Base-by-base conservation (phyloP, 1,139 yeast species). In the Sugiyamaella novakii region DNA sequence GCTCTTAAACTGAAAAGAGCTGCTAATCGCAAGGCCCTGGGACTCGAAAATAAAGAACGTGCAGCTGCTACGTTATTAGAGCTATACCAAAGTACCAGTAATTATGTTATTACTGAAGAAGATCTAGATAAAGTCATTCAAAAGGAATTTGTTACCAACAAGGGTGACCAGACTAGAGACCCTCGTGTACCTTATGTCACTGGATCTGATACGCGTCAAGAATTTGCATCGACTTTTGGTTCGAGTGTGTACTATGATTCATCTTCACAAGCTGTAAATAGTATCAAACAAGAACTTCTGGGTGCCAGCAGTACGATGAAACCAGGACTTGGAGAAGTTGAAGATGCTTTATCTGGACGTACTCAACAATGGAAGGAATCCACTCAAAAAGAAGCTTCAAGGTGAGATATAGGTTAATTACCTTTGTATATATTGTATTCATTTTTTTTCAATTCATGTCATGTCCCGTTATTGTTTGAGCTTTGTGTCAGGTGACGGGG, bases 31-130 rank as follows among this genome's bases (percentile, higher is more conserved):
- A 67, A 74, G 44, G 64, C 71, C 36, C 62, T 68, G 10, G 75
- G 77, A 55, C 70, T 77, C 27, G 63, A 70, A 43, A 71, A 70
- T 12, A 70, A 75, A 46, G 73, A 72, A 43, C 67, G 69, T 39
- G 78, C 78, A 60, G 80, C 91, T 10, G 71, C 72, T 40, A 71
- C 77, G 42, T 68, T 89, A 46, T 72, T 89, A 54, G 84, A 80
- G 56, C 74, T 88, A 55, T 88, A 86, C 66, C 91, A 88, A 62
- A 78, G 83, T 11, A 74, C 94, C 1, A 75, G 79, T 30, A 74
- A 76, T 49, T 87, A 78, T 67, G 83, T 84, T 55, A 76, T 84
- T 46, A 81, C 81, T 31, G 87, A 81, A 64, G 79, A 75, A 47
- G 82, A 81, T 64, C 75, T 84, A 54, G 80, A 79, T 42, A 69